Conservation (phyloP, 2,329 filamentous ascomycete species). For the Amylocarpus encephaloides region DNA sequence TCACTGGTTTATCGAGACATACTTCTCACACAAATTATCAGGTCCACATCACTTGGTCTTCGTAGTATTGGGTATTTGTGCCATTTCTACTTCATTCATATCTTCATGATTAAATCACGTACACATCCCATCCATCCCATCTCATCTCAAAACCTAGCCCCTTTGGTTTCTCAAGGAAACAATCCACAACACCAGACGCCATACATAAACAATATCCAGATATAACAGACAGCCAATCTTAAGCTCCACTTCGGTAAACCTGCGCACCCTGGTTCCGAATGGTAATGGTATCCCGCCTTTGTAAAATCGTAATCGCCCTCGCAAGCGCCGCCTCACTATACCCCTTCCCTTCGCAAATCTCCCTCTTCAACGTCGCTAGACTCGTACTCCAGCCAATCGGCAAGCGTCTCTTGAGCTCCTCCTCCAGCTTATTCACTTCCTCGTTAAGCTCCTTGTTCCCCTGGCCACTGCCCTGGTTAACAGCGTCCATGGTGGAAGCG, state of each 20-base stretch:
- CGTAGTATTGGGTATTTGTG: neutral
- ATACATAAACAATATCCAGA: slow-evolving; percentile 4
- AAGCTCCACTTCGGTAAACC: slow-evolving; percentile 68
- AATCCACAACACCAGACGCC: slow-evolving; percentile 3
- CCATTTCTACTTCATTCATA: slow-evolving; percentile 1
- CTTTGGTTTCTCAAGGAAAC: neutral
- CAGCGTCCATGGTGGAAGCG: slow-evolving; percentile 95
- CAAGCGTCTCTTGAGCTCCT: slow-evolving; percentile 77
- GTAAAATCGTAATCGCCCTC: slow-evolving; percentile 76
- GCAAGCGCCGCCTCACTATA: slow-evolving; percentile 85
- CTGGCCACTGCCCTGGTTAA: slow-evolving; percentile 79
- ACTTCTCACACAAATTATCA: neutral
- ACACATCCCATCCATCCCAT: neutral
- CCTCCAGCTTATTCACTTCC: slow-evolving; percentile 79
- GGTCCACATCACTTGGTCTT: too few relatives aligned
- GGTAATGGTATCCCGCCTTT: slow-evolving; percentile 79
- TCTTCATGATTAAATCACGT: slow-evolving; percentile 3
- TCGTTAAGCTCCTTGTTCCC: slow-evolving; percentile 86
- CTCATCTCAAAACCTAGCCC: too few relatives aligned
- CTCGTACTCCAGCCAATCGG: slow-evolving; percentile 96
- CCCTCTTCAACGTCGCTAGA: slow-evolving; percentile 73
- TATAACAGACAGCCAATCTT: slow-evolving; percentile 9
- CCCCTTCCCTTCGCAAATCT: slow-evolving; percentile 87
- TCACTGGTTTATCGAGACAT: neutral
- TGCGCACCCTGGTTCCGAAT: slow-evolving; percentile 71